phyloP scores from a whole-genome alignment of 257 asterid species.

The Linderniella brevidens region DNA sequence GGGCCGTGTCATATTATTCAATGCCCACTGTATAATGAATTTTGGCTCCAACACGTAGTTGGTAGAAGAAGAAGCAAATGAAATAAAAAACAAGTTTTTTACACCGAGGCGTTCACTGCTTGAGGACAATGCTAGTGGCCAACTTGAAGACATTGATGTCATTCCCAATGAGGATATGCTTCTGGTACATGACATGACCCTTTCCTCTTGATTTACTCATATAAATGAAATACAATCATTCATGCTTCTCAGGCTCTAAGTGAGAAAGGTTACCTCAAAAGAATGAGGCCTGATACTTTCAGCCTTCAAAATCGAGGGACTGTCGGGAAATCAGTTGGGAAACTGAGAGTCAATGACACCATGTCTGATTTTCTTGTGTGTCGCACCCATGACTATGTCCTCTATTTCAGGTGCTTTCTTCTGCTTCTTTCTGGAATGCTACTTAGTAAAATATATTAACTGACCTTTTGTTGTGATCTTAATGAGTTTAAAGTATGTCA shows the following conservation, averaged over 20 bases:
- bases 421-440: background rate
- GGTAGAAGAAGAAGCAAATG: constrained; percentile 76
- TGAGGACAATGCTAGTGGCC: constrained; percentile 74
- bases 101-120: constrained; percentile 82
- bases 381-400: constrained; percentile 78
- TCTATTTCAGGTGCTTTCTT: constrained; percentile 71
- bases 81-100: constrained; percentile 68
- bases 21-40: background rate
- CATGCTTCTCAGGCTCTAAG: constrained; percentile 54
- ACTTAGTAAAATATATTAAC: background rate
- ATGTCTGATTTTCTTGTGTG: constrained; percentile 98
- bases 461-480: too few relatives aligned
- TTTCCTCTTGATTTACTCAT: too few relatives aligned
- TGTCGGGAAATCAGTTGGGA: constrained; percentile 95
- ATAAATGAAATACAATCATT: too few relatives aligned
- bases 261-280: constrained; percentile 90
- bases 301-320: constrained; percentile 87
- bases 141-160: constrained; percentile 79
- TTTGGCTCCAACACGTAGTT: constrained; percentile 19
- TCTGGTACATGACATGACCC: constrained; percentile 30
- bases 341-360: constrained; percentile 72
- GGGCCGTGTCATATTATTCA: too few relatives aligned
- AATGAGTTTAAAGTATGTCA: too few relatives aligned
- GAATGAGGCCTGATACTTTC: constrained; percentile 95
- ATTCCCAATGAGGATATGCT: constrained; percentile 94